Conservation (phyloP, 1,284 basidiomycete genomes). For the Irpex sp. region DNA sequence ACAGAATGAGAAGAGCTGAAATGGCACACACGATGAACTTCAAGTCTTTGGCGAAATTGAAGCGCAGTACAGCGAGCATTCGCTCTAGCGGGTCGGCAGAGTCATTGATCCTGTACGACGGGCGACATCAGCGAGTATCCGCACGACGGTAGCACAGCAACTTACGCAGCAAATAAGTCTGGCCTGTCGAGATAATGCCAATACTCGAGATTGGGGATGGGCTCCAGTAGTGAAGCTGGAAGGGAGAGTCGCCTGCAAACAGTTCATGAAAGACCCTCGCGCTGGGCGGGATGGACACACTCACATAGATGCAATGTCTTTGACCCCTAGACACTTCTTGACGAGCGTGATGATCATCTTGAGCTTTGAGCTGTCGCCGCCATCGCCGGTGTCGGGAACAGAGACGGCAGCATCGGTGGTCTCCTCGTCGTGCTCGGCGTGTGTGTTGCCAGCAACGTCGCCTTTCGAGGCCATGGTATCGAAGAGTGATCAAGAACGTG, state of each 20-base stretch:
- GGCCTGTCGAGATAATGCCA: conserved; percentile 95
- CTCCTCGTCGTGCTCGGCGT: conserved; percentile 45
- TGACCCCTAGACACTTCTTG: conserved; percentile 84
- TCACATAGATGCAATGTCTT: conserved; percentile 89
- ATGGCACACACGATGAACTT: conserved; percentile 77
- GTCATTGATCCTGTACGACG: conserved; percentile 70
- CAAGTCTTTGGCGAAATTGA: conserved; percentile 91
- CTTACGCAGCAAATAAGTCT: conserved; percentile 87
- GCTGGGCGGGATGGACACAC: conserved; percentile 5
- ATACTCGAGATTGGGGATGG: conserved; percentile 92
- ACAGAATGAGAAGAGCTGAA: background rate
- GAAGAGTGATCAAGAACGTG: background rate
- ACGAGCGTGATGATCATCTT: conserved; percentile 88
- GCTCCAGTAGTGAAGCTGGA: conserved; percentile 87
- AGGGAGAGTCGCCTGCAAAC: conserved; percentile 75
- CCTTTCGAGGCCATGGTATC: background rate
- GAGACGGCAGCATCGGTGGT: conserved; percentile 50
- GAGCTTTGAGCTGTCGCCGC: conserved; percentile 84
- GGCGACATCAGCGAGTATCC: background rate
- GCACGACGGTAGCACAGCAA: conserved; percentile 16
- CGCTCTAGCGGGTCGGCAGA: conserved; percentile 87
- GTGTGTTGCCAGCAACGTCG: conserved; percentile 1
- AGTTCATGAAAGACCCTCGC: background rate
- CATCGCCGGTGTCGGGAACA: conserved; percentile 70
- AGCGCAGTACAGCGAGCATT: conserved; percentile 88